Percentiles rank a stretch among this genome's conserved stretches.
phyloP scores from a whole-genome alignment of 164 flowering plant species.

The Dillenia suffruticosa region DNA sequence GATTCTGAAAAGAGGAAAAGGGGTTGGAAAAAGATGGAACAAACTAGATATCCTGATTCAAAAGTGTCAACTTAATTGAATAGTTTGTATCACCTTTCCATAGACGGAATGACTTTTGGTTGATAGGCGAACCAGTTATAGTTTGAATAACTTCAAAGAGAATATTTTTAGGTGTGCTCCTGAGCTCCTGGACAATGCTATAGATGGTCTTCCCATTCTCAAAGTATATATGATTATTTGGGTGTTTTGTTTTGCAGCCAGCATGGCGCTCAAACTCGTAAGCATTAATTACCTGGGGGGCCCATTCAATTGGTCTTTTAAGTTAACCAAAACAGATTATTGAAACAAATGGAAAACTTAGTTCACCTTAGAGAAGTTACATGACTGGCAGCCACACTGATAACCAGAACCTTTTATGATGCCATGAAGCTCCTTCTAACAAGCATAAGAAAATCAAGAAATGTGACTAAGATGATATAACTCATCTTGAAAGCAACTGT shows the following conservation, averaged over 20 bases:
- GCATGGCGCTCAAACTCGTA: slow-evolving; percentile 81
- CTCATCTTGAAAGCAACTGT: not conserved
- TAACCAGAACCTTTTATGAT: slow-evolving; percentile 72
- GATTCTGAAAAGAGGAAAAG: slow-evolving; percentile 35
- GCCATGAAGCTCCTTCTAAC: slow-evolving; percentile 53
- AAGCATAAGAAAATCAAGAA: slow-evolving; percentile 1
- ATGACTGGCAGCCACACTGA: slow-evolving; percentile 64
- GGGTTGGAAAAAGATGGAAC: not conserved
- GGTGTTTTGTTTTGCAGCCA: slow-evolving; percentile 75
- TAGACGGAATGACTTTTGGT: slow-evolving; percentile 53
- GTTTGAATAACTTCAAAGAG: slow-evolving; percentile 63
- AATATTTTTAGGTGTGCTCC: slow-evolving; percentile 54
- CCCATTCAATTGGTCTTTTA: slow-evolving; percentile 2
- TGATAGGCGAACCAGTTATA: slow-evolving; percentile 57
- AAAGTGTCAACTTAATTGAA: not conserved
- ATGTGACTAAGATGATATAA: not conserved
- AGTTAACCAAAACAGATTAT: not conserved
- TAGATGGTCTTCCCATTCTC: slow-evolving; percentile 78
- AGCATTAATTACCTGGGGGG: slow-evolving; percentile 49
- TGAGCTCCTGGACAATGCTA: slow-evolving; percentile 69
- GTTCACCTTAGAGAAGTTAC: slow-evolving; percentile 57
- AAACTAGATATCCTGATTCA: no score
- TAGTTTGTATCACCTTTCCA: slow-evolving; percentile 55
- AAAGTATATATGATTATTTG: slow-evolving; percentile 77
- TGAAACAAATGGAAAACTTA: not conserved